Evolutionary conservation across 768 basidiomycete genomes (phyloP).

Genomic region (Daedaleopsis sinensis): DNA sequence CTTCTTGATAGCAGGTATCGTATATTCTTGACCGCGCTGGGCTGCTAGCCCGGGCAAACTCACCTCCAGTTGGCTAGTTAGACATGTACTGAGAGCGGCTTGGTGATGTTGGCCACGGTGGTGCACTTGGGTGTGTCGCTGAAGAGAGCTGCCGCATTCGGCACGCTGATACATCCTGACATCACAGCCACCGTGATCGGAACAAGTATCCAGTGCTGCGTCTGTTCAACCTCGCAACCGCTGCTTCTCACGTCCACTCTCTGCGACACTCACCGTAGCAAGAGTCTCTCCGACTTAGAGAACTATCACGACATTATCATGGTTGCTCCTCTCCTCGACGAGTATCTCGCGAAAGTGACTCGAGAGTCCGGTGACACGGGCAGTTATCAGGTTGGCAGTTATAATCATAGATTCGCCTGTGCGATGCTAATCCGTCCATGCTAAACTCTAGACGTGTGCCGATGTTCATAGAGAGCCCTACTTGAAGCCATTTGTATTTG

Average conservation of each 20-base stretch:
- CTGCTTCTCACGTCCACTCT: too few species aligned
- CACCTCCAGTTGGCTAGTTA: too few species aligned
- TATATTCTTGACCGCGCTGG: too few species aligned
- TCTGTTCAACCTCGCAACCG: background rate
- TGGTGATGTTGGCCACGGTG: too few species aligned
- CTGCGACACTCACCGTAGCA: background rate
- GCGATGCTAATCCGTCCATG: background rate
- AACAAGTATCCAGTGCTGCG: background rate
- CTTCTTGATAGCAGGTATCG: too few species aligned
- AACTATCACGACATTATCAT: background rate
- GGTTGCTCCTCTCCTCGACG: background rate
- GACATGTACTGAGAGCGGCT: too few species aligned
- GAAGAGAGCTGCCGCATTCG: too few species aligned
- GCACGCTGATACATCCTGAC: background rate
- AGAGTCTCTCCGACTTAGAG: background rate
- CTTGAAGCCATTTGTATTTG: background rate
- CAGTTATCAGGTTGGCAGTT: background rate
- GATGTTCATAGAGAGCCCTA: background rate
- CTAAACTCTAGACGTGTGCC: background rate
- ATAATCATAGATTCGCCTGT: background rate
- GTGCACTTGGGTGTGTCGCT: too few species aligned
- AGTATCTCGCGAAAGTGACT: background rate
- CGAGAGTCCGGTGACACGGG: background rate
- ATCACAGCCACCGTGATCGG: background rate
- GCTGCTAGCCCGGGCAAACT: too few species aligned